Conservation (phyloP, 495 filamentous ascomycete species). For the Xylaria intraflava region DNA sequence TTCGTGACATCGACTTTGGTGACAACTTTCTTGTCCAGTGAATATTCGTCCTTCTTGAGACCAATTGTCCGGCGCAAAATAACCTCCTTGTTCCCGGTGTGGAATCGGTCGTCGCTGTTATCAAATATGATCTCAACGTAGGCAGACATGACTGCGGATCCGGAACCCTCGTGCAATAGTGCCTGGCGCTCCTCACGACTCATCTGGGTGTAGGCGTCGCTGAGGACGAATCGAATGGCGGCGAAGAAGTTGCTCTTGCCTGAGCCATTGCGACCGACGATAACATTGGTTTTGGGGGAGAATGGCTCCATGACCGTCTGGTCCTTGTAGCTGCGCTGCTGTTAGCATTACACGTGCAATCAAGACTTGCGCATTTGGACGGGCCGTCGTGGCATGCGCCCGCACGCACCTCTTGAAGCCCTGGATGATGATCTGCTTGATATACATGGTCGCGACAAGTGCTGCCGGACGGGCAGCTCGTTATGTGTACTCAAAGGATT, state of each 20-base stretch:
- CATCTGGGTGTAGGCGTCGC: conserved; percentile 96
- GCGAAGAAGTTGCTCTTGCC: conserved; percentile 99
- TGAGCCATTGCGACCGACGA: conserved; percentile 97
- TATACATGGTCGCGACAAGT: conserved; percentile 66
- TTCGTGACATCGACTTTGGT: conserved; percentile 95
- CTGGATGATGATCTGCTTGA: conserved; percentile 99
- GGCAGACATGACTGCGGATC: conserved; percentile 96
- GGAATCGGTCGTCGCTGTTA: conserved; percentile 93
- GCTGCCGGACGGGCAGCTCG: conserved; percentile 30
- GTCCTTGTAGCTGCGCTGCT: conserved; percentile 79
- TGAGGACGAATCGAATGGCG: conserved; percentile 95
- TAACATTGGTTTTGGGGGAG: conserved; percentile 95
- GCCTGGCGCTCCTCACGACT: conserved; percentile 92
- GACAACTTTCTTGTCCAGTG: conserved; percentile 89
- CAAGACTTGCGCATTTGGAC: not conserved
- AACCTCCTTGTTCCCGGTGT: conserved; percentile 84
- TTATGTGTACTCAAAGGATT: conserved; percentile 15
- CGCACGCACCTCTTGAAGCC: conserved; percentile 89
- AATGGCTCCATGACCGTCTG: conserved; percentile 98
- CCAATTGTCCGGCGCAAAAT: conserved; percentile 90
- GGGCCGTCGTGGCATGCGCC: not conserved
- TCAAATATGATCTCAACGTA: conserved; percentile 99
- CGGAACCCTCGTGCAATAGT: conserved; percentile 92
- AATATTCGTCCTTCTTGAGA: conserved; percentile 97
- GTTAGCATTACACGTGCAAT: conserved; percentile 14